phyloP scores from a whole-genome alignment of 2,329 filamentous ascomycete species.

The Penicillium sumatraense region DNA sequence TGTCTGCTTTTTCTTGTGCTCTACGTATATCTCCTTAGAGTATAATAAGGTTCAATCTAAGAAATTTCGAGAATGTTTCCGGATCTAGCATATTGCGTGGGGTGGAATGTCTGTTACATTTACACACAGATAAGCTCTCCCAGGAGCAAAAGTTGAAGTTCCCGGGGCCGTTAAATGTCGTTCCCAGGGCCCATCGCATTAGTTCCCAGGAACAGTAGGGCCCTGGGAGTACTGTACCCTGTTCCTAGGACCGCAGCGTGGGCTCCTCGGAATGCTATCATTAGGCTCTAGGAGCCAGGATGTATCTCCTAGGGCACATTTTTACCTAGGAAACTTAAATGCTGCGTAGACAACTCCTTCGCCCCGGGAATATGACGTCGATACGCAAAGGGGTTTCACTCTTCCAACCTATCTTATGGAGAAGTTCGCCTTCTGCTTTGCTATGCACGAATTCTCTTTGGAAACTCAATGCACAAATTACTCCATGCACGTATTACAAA shows the following conservation, averaged over 20 bases:
- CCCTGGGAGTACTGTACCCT: not conserved
- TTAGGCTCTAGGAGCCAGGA: not conserved
- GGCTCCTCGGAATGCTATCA: not conserved
- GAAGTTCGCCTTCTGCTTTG: no score
- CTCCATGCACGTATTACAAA: no score
- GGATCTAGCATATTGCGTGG: not conserved
- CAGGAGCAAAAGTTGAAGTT: not conserved
- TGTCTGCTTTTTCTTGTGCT: no score
- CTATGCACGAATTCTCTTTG: no score
- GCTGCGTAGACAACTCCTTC: constrained; percentile 3
- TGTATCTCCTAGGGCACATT: no score
- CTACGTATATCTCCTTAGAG: no score
- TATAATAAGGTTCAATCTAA: not conserved
- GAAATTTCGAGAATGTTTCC: not conserved
- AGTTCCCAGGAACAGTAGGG: not conserved
- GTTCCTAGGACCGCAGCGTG: not conserved
- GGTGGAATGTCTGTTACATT: not conserved
- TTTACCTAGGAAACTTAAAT: no score
- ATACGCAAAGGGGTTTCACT: no score
- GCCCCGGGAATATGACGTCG: not conserved
- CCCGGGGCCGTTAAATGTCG: not conserved
- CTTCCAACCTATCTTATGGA: no score
- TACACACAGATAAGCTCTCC: not conserved
- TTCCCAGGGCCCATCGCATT: not conserved
- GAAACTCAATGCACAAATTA: no score